Evolutionary conservation across 2,329 filamentous ascomycete species (phyloP), one percentile per base, ranked within the genome.

Genomic region (Talaromyces sp.): DNA sequence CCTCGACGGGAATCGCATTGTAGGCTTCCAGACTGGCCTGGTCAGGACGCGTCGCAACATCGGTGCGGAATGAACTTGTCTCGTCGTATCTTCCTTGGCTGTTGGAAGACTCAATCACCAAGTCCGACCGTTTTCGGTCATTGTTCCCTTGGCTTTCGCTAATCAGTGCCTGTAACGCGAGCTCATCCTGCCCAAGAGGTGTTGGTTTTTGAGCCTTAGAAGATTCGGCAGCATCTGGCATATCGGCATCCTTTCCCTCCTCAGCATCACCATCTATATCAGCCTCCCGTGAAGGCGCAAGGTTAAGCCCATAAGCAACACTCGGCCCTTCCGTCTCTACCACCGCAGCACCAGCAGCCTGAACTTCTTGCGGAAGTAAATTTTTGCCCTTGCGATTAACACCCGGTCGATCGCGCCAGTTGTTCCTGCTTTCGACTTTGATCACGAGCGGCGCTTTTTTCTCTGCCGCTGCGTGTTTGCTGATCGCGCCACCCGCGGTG

Each of bases 1-100:
- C 92, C 67, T 97, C 93, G 17, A 98, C 91, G 0, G 95, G 93
- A 63, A 96, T 89, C 13, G 89, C 87, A 61, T 89, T 88, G 76
- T 98, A 98, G 69, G 95, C 91, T 35, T 90, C 89, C 19, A 96
- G 78, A 0, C 87, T 90, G 4, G 91, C 88, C 31, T 85, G 82
- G 24, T 91, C 89, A 1, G 91, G 92, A 0, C 91, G 88, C 27
- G 84, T 79, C 13, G 84, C 81, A 31, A 93, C 83, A 71, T 93
- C 90, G 27, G 84, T 82, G 32, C 81, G 80, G 69, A 91, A 93
- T 2, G 86, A 86, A 62, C 89, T 87, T 4, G 71, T 70, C 60
- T 79, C 76, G 55, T 75, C 74, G 55, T 75, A 71, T 1, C 64
- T 65, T 9, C 59, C 63, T 17, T 68, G 67, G 3, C 63, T 63